phyloP scores from a whole-genome alignment of 805 yeast species.

The Sungouiella blattae region DNA sequence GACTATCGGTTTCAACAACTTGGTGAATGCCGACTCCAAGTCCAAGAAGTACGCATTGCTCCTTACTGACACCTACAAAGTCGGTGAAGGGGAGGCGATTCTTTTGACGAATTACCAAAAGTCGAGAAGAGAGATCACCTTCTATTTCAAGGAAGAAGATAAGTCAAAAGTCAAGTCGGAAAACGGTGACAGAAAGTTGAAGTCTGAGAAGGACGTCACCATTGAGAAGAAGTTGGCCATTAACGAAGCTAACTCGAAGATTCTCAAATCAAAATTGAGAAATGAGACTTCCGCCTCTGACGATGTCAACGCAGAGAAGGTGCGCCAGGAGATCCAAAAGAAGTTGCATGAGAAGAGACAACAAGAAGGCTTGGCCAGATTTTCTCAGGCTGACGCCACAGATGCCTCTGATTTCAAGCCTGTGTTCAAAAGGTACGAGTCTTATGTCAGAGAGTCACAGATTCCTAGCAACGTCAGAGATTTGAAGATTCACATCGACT shows the following conservation, averaged over 20 bases:
- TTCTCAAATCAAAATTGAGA: conserved; percentile 74
- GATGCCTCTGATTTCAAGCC: conserved; percentile 59
- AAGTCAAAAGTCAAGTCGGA: conserved; percentile 33
- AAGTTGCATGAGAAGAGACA: conserved; percentile 82
- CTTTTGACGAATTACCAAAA: conserved; percentile 74
- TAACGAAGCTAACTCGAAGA: conserved; percentile 51
- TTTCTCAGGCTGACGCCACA: conserved; percentile 72
- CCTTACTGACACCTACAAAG: conserved; percentile 76
- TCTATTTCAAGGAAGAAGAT: conserved; percentile 74
- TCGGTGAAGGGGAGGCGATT: conserved; percentile 58
- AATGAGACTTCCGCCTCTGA: conserved; percentile 76
- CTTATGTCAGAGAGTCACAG: conserved; percentile 90
- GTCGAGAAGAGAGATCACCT: conserved; percentile 70
- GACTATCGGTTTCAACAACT: conserved; percentile 70
- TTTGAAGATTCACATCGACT: conserved; percentile 81
- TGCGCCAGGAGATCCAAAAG: conserved; percentile 77
- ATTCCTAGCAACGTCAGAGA: conserved; percentile 82
- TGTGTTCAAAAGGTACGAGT: conserved; percentile 89
- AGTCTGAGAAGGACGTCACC: conserved; percentile 38
- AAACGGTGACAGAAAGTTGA: conserved; percentile 21
- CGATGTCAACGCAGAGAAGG: conserved; percentile 58
- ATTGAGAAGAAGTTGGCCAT: conserved; percentile 27
- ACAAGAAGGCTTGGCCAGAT: conserved; percentile 81
- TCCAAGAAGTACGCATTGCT: conserved; percentile 65
- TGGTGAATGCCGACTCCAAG: conserved; percentile 47